A percentile compares a stretch with the other conserved stretches of the same genome.
Evolutionary conservation across 768 basidiomycete species (phyloP).

Genomic region (Trichaptum fuscoviolaceum): DNA sequence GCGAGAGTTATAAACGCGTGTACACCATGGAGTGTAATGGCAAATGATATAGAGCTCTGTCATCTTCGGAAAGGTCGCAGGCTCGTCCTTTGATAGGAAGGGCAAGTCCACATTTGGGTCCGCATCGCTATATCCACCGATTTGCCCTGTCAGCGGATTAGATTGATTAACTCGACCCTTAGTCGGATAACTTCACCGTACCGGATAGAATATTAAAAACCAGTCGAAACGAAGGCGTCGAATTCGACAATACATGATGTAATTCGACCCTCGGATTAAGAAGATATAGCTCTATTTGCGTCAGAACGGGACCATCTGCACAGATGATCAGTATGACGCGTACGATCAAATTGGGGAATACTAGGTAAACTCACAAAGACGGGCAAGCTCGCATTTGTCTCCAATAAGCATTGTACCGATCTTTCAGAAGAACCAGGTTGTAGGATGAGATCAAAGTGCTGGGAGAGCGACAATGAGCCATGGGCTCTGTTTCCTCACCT

Average conservation of each 20-base stretch:
- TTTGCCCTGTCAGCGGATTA: slow-evolving; percentile 38
- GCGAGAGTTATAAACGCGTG: slow-evolving; percentile 59
- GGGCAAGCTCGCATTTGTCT: neutral
- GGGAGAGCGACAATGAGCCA: neutral
- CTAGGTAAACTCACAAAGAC: neutral
- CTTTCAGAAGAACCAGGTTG: neutral
- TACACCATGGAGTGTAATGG: slow-evolving; percentile 70
- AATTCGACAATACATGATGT: slow-evolving; percentile 63
- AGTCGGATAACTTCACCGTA: slow-evolving; percentile 20
- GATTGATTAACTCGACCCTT: neutral
- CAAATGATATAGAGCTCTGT: neutral
- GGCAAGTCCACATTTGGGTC: slow-evolving; percentile 51
- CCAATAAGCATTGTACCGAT: neutral
- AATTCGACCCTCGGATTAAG: slow-evolving; percentile 63
- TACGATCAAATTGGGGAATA: neutral
- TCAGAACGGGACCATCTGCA: slow-evolving; percentile 72
- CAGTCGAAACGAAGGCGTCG: slow-evolving; percentile 47
- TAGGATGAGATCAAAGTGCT: neutral
- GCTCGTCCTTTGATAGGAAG: neutral
- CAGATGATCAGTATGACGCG: neutral
- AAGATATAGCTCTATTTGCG: slow-evolving; percentile 77
- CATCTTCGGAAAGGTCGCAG: neutral
- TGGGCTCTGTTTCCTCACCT: neutral
- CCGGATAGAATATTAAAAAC: slow-evolving; percentile 70
- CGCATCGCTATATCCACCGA: slow-evolving; percentile 55